Conservation (phyloP, 805 yeast species). For the Saccharomycopsis sp. region DNA sequence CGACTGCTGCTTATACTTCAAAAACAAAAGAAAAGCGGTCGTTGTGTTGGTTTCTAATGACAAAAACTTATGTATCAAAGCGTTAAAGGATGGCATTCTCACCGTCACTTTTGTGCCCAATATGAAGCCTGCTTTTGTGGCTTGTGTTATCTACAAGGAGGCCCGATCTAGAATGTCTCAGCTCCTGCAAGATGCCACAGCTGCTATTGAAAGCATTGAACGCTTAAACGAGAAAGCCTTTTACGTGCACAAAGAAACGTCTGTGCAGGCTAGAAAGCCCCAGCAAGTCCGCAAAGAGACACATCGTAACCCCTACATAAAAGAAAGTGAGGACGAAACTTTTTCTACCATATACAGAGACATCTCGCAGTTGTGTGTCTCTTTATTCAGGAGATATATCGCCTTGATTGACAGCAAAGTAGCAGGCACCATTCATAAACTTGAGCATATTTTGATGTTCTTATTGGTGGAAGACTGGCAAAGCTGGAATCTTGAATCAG, state of each 20-base stretch:
- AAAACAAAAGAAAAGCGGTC: conserved; percentile 31
- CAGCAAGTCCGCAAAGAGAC: no score
- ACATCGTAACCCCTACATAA: not conserved
- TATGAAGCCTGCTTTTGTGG: conserved; percentile 41
- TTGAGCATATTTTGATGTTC: not conserved
- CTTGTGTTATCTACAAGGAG: conserved; percentile 35
- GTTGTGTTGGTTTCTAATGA: conserved; percentile 75
- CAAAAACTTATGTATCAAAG: conserved; percentile 73
- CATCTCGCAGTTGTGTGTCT: not conserved
- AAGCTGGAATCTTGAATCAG: not conserved
- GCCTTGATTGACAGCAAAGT: not conserved
- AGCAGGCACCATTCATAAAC: not conserved
- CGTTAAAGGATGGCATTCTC: conserved; percentile 55
- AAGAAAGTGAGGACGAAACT: not conserved
- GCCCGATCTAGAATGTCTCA: conserved; percentile 3
- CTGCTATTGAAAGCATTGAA: not conserved
- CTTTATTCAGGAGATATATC: not conserved
- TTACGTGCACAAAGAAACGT: not conserved
- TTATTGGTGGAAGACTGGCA: conserved; percentile 3
- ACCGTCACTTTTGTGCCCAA: conserved; percentile 50
- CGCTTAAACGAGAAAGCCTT: not conserved
- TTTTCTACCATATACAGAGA: not conserved
- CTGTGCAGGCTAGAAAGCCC: no score
- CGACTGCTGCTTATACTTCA: conserved; percentile 72
- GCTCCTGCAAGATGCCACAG: not conserved